A percentile compares a stretch with the other conserved stretches of the same genome.
These are phyloP conservation scores for Desmodesmus armatus DNA, from an alignment of 139 green algal genomes.

Conservation along the genomic window DNA sequence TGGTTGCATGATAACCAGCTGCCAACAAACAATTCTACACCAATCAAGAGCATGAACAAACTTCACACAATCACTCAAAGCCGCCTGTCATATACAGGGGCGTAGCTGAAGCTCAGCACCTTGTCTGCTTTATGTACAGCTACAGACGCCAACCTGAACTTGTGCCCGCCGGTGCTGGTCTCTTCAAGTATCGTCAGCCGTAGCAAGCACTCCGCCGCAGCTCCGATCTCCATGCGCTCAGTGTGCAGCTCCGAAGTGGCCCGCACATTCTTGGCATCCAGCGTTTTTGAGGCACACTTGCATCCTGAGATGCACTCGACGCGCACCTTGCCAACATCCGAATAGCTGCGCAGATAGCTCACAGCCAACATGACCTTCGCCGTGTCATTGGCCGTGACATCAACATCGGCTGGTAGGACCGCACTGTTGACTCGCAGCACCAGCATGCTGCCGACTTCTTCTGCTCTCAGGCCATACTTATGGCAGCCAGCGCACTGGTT, in stretches of 20 bases:
- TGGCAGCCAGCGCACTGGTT: conserved; percentile 46
- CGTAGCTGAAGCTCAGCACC: conserved; percentile 40
- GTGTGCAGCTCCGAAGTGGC: conserved; percentile 39
- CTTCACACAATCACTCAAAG: no score
- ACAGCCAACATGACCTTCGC: conserved; percentile 45
- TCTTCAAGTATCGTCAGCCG: neutral
- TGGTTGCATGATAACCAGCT: no score
- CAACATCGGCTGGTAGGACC: conserved; percentile 1
- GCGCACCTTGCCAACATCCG: conserved; percentile 22
- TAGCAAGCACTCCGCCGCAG: conserved; percentile 22
- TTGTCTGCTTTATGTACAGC: conserved; percentile 50
- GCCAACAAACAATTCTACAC: no score
- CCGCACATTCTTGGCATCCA: conserved; percentile 35
- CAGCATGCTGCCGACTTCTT: conserved; percentile 9
- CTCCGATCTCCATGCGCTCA: conserved; percentile 33
- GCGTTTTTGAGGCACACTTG: conserved; percentile 3
- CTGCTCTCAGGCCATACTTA: conserved; percentile 23
- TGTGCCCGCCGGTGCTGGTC: conserved; percentile 26
- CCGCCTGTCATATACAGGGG: conserved; percentile 33
- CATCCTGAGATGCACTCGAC: conserved; percentile 39
- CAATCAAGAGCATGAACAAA: no score
- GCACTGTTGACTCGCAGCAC: conserved; percentile 24
- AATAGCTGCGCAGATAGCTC: conserved; percentile 24
- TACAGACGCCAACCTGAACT: conserved; percentile 39
- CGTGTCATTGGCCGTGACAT: no score